Percentiles rank a stretch among this genome's conserved stretches.
Evolutionary conservation across 148 eudicot genomes (phyloP).

Genomic region (Rhododendron ovatum): DNA sequence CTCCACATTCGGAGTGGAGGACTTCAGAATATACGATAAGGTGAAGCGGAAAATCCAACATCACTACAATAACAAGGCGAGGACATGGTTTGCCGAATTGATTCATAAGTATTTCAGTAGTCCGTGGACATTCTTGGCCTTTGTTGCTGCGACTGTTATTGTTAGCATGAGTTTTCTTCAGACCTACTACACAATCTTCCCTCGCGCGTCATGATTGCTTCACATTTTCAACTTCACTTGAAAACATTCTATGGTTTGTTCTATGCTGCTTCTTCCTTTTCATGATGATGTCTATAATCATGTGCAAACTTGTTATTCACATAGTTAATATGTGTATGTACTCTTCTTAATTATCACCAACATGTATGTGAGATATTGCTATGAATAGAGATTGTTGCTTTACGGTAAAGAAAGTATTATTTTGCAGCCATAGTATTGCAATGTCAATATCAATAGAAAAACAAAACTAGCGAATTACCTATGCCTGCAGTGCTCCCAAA

Average conservation of each 20-base stretch:
- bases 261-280: background rate
- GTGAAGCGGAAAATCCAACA: background rate
- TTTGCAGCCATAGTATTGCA: background rate
- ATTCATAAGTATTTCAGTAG: background rate
- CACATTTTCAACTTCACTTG: background rate
- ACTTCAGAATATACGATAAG: background rate
- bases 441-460: no score
- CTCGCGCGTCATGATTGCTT: background rate
- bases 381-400: background rate
- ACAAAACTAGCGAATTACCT: background rate
- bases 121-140: background rate
- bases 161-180: background rate
- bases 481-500: background rate
- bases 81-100: background rate
- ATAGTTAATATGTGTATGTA: background rate
- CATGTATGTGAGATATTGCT: background rate
- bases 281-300: background rate
- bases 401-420: background rate
- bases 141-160: background rate
- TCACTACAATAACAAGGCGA: background rate
- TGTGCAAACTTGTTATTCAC: background rate
- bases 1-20: background rate
- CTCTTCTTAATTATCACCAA: background rate
- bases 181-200: background rate
- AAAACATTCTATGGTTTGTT: background rate